Evolutionary conservation across 1,284 basidiomycete species (phyloP).

Genomic region (Cutaneotrichosporon sp.): DNA sequence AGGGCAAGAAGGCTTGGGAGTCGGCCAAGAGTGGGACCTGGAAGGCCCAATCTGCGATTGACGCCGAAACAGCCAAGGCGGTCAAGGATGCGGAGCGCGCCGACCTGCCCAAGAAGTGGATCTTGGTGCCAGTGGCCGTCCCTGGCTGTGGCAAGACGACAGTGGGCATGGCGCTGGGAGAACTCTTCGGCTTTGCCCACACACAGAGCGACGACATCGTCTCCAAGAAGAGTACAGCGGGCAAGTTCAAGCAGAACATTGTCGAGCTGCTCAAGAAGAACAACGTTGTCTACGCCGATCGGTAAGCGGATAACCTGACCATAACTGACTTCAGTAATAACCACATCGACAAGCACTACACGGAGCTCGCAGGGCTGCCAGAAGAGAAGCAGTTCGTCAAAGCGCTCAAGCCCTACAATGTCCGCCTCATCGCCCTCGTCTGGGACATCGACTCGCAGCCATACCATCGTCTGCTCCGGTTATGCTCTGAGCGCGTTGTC

Average conservation of each 20-base stretch:
- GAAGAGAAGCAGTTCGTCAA: slow-evolving; percentile 28
- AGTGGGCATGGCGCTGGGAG: slow-evolving; percentile 71
- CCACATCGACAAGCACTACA: slow-evolving; percentile 74
- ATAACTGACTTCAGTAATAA: slow-evolving; percentile 68
- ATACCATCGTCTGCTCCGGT: slow-evolving; percentile 62
- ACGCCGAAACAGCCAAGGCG: slow-evolving; percentile 25
- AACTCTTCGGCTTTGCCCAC: slow-evolving; percentile 80
- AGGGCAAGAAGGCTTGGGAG: slow-evolving; percentile 56
- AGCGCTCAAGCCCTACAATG: slow-evolving; percentile 41
- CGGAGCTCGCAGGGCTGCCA: slow-evolving; percentile 61
- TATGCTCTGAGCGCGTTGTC: slow-evolving; percentile 73
- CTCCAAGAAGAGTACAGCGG: slow-evolving; percentile 71
- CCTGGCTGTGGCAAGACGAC: slow-evolving; percentile 96
- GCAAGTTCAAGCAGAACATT: slow-evolving; percentile 76
- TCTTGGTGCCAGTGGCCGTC: slow-evolving; percentile 85
- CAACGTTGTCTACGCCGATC: slow-evolving; percentile 84
- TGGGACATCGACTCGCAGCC: slow-evolving; percentile 66
- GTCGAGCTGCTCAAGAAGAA: slow-evolving; percentile 61
- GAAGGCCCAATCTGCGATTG: slow-evolving; percentile 10
- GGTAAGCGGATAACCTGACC: slow-evolving; percentile 57
- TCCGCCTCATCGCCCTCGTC: slow-evolving; percentile 72
- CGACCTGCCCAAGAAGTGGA: slow-evolving; percentile 64
- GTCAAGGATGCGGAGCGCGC: slow-evolving; percentile 30
- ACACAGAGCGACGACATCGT: slow-evolving; percentile 87
- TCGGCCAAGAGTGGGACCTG: slow-evolving; percentile 53